Base-by-base conservation (phyloP, 306 rosid species). In the Citrullus colocynthis region DNA sequence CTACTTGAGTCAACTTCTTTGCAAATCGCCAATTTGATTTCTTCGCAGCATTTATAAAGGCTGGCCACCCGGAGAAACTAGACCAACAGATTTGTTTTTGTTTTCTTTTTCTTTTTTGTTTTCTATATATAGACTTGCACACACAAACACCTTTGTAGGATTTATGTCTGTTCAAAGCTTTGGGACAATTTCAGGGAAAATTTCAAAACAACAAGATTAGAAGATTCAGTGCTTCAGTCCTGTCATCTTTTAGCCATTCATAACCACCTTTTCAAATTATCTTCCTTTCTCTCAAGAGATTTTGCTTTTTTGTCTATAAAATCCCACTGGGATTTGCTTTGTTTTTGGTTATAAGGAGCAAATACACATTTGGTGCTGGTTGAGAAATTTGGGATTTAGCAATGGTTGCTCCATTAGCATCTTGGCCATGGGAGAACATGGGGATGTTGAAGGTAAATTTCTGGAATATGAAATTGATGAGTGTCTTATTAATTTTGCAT, bases 361-460 rank as follows among this genome's bases (percentile, higher is more conserved):
- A 51, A 45, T 1, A 52, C 57, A 52, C 20, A 52, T 16, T 5
- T 5, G 57, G 7, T 52, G 9, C 9, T 14, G 54, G 5, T 13
- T 48, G 54, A 48, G 54, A 48, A 48, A 51, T 51, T 51, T 32
- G 41, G 41, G 42, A 62, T 63, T 63, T 34, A 17, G 8, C 28
- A 83, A 72, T 61, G 91, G 97, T 42, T 65, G 88, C 88, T 86
- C 84, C 93, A 77, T 80, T 92, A 80, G 82, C 97, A n/a, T 37
- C 89, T 76, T 92, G 97, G 97, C 99, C 97, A 8, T 89, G 99
- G 97, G 89, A 90, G 45, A 87, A 90, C 51, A 58, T 92, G 72
- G 97, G 99, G 76, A 18, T 58, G 45, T 91, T 70, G 81, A 95
- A 95, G 97, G 99, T 94, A 85, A 52, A 48, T 6, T 62, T 13